Evolutionary conservation across 2,329 filamentous ascomycete genomes (phyloP).

Genomic region (Calcarisporium arbuscula): DNA sequence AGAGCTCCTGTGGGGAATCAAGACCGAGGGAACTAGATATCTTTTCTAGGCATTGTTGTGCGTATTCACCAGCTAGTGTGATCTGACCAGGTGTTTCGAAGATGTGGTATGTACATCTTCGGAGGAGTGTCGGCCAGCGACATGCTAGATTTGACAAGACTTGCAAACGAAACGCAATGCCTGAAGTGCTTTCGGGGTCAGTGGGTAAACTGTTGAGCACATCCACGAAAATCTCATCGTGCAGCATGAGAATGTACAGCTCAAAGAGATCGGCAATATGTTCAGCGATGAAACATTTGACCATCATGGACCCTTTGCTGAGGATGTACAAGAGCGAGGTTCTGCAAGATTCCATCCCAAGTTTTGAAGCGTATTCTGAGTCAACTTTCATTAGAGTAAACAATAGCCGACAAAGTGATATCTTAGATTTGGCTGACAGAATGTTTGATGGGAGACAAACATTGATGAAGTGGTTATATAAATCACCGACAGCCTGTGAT

Average conservation of each 20-base stretch:
- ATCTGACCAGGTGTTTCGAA: constrained; percentile 84
- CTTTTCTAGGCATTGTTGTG: constrained; percentile 60
- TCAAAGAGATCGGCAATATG: constrained; percentile 70
- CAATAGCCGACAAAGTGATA: constrained; percentile 61
- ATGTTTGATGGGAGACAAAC: constrained; percentile 60
- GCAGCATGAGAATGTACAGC: constrained; percentile 72
- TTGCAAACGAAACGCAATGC: constrained; percentile 76
- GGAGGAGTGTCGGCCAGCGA: constrained; percentile 77
- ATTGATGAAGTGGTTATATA: constrained; percentile 74
- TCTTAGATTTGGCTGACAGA: constrained; percentile 63
- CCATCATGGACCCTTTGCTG: constrained; percentile 54
- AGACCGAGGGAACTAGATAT: constrained; percentile 63
- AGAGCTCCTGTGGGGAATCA: constrained; percentile 61
- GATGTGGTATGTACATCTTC: constrained; percentile 85
- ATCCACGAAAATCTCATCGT: constrained; percentile 80
- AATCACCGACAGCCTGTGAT: constrained; percentile 59
- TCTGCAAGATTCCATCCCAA: constrained; percentile 52
- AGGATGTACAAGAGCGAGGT: constrained; percentile 73
- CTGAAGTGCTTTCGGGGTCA: constrained; percentile 66
- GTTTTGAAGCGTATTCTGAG: constrained; percentile 57
- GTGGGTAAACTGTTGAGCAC: constrained; percentile 73
- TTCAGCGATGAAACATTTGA: constrained; percentile 70
- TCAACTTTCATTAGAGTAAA: constrained; percentile 62
- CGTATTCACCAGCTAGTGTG: constrained; percentile 58
- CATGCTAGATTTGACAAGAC: constrained; percentile 73